phyloP scores from a whole-genome alignment of 2,329 filamentous ascomycete genomes.

The Phoma sp. region DNA sequence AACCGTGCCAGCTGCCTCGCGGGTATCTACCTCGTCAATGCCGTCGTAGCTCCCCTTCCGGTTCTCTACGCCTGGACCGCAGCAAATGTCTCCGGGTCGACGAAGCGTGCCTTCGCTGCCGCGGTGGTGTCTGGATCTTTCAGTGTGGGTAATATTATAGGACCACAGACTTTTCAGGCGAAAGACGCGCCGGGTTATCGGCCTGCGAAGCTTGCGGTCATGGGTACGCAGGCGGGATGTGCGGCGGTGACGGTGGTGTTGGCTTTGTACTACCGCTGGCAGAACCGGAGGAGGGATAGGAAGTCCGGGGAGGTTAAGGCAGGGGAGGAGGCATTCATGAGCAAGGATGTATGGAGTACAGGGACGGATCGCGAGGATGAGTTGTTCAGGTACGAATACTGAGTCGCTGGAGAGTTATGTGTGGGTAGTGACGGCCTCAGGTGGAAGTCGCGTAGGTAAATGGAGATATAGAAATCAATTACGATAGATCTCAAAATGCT shows the following conservation, averaged over 20 bases:
- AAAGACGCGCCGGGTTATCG: slow-evolving; percentile 29
- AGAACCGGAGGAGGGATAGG: slow-evolving; percentile 15
- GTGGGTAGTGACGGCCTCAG: neutral
- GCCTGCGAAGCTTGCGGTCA: slow-evolving; percentile 52
- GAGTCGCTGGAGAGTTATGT: neutral
- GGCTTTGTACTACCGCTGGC: slow-evolving; percentile 22
- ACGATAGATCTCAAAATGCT: too few species aligned
- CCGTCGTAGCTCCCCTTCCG: slow-evolving; percentile 24
- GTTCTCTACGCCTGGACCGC: slow-evolving; percentile 24
- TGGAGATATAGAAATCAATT: too few species aligned
- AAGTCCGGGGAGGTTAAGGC: neutral
- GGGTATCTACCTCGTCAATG: slow-evolving; percentile 29
- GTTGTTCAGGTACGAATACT: slow-evolving; percentile 6
- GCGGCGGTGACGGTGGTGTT: slow-evolving; percentile 22
- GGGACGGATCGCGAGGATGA: neutral
- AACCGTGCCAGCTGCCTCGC: slow-evolving; percentile 23
- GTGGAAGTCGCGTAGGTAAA: too few species aligned
- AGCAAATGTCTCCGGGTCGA: slow-evolving; percentile 37
- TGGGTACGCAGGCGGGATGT: slow-evolving; percentile 38
- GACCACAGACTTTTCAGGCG: slow-evolving; percentile 38
- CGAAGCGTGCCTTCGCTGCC: slow-evolving; percentile 45
- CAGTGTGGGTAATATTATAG: slow-evolving; percentile 40
- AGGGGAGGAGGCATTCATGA: slow-evolving; percentile 5
- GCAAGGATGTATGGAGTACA: neutral
- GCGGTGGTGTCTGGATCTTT: slow-evolving; percentile 44